These are phyloP conservation scores for Aspergillus ustus DNA, from an alignment of 2,329 filamentous ascomycete species.

Conservation along the genomic window DNA sequence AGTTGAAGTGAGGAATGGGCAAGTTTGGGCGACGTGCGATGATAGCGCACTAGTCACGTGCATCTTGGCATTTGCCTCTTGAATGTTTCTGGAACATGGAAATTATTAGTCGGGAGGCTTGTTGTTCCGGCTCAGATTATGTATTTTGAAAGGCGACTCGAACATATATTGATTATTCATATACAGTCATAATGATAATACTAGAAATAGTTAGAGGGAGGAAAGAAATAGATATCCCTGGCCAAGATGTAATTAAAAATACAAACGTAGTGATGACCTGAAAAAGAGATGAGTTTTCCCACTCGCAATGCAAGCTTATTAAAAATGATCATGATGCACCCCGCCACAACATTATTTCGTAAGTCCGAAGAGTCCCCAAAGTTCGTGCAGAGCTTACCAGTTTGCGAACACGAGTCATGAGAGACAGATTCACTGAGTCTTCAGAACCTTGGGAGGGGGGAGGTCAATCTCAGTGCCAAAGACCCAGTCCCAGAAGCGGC, in stretches of 20 bases:
- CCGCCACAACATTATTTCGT: conserved; percentile 24
- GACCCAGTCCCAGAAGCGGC: conserved; percentile 89
- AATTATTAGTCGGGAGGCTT: neutral
- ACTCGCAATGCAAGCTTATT: conserved; percentile 5
- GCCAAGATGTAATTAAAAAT: conserved; percentile 7
- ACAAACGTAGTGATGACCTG: conserved; percentile 9
- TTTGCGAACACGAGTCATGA: neutral
- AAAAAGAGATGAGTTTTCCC: neutral
- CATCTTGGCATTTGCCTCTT: conserved; percentile 20
- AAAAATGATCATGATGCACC: conserved; percentile 8
- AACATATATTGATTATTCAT: conserved; percentile 29
- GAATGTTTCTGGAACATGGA: conserved; percentile 2
- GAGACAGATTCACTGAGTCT: conserved; percentile 37
- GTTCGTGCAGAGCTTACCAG: neutral
- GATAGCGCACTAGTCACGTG: conserved; percentile 17
- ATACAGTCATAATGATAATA: conserved; percentile 26
- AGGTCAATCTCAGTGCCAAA: conserved; percentile 82
- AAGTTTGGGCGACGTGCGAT: conserved; percentile 8
- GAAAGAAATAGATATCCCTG: neutral
- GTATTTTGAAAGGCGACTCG: neutral
- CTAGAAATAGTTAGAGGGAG: conserved; percentile 13
- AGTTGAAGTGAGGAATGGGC: conserved; percentile 16
- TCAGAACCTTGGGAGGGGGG: conserved; percentile 41
- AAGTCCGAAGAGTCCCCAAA: conserved; percentile 1
- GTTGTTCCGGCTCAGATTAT: neutral